Percentiles rank a stretch among this genome's conserved stretches.
Evolutionary conservation across 2,329 filamentous ascomycete genomes (phyloP).

Genomic region (Cyanodermella asteris): DNA sequence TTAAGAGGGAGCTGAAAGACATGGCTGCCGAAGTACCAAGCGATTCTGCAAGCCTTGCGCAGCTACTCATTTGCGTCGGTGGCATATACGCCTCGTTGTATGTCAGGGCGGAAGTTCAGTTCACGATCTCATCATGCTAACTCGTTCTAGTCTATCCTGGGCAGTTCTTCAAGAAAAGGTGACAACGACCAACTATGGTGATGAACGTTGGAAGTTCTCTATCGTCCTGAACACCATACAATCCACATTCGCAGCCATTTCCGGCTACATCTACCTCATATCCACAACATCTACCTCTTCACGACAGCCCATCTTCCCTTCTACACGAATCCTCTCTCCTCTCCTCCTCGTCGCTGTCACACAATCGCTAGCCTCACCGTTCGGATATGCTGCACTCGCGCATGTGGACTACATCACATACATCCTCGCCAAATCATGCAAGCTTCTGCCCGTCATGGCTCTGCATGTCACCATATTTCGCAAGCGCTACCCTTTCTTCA

Average conservation of each 20-base stretch:
- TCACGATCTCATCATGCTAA: conserved; percentile 4
- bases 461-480: conserved; percentile 84
- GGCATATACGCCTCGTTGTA: conserved; percentile 97
- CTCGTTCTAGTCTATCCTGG: conserved; percentile 57
- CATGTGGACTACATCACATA: conserved; percentile 98
- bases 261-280: conserved; percentile 61
- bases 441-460: conserved; percentile 95
- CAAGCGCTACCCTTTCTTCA: conserved; percentile 77
- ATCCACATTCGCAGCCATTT: conserved; percentile 65
- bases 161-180: conserved; percentile 92
- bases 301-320: conserved; percentile 47
- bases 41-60: conserved; percentile 48
- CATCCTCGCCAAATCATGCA: conserved; percentile 93
- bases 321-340: conserved; percentile 48
- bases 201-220: conserved; percentile 74
- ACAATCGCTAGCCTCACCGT: conserved; percentile 74
- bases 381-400: conserved; percentile 76
- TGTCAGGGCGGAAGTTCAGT: conserved; percentile 5
- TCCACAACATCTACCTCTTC: conserved; percentile 32
- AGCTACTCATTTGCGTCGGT: conserved; percentile 68
- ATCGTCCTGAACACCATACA: conserved; percentile 94
- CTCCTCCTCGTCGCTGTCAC: conserved; percentile 72
- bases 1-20: no score
- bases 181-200: conserved; percentile 74
- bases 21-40: no score